Base-by-base conservation (phyloP, 257 asterid species). In the Gynochthodes officinalis region DNA sequence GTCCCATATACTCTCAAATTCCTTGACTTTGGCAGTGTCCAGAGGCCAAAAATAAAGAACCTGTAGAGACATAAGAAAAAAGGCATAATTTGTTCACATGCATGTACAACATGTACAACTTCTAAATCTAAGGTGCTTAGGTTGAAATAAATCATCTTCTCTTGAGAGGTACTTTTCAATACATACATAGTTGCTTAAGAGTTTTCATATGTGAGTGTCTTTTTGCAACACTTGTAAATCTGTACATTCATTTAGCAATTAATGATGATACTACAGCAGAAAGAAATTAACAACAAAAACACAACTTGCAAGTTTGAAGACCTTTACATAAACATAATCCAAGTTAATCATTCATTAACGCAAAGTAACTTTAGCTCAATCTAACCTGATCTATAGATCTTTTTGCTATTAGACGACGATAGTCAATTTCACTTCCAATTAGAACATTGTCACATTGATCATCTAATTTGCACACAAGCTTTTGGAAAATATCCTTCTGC, bases 351-450 rank as follows among this genome's bases (percentile, higher is more conserved):
- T 35, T 5, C 10, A 12, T 13, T 27, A 80, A 70, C 12, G 14
- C 78, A 50, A 61, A 62, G 53, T 71, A 35, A 52, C 62, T 48
- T 73, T 32, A 55, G 42, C 35, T 64, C 42, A 76, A 66, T 71
- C 88, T 89, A 83, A 83, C 97, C 99, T 88, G 89, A 77, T 91
- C 89, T 67, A 77, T 77, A 70, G 96, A 87, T 74, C 84, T 82
- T 77, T 84, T 76, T 72, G 92, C 95, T 85, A 87, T 84, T 59
- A 86, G 83, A 69, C 98, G 96, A 37, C 99, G 96, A 81, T 91
- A 94, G 76, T 94, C 99, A 71, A 91, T 86, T 82, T 94, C 99
- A 75, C 93, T 89, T 74, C 99, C 98, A 74, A 94, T 90, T 32
- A 86, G 84, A 73, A 88, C 78, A 82, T 65, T 84, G 74, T 89